Conservation (phyloP, 1,284 basidiomycete species). For the Irpex sp. region DNA sequence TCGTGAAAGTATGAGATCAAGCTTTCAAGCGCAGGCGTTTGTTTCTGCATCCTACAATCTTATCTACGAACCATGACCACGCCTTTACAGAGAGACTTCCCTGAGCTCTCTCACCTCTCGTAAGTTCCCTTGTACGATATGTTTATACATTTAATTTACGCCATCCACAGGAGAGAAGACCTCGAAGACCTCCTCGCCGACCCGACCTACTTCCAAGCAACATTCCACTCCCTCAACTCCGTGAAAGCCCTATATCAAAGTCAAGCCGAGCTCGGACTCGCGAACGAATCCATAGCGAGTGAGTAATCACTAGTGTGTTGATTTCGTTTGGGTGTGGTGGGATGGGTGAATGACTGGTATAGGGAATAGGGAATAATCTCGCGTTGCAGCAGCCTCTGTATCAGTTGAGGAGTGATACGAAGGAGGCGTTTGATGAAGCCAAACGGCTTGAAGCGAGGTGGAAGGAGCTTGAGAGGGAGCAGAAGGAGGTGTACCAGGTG, state of each 20-base stretch:
- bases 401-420: conserved; percentile 69
- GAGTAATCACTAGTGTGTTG: conserved; percentile 28
- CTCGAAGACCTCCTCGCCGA: conserved; percentile 84
- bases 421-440: conserved; percentile 81
- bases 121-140: conserved; percentile 23
- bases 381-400: conserved; percentile 70
- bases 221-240: conserved; percentile 71
- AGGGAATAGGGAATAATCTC: conserved; percentile 65
- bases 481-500: conserved; percentile 84
- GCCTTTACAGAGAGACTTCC: conserved; percentile 57
- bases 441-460: conserved; percentile 74
- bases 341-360: no score
- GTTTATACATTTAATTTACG: no score
- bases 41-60: no score
- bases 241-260: conserved; percentile 71
- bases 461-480: conserved; percentile 82
- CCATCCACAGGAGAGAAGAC: conserved; percentile 61
- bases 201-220: conserved; percentile 79
- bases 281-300: conserved; percentile 84
- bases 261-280: conserved; percentile 71
- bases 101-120: conserved; percentile 67
- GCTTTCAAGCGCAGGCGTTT: not conserved
- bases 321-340: not conserved
- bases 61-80: conserved; percentile 34
- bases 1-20: conserved; percentile 26